Conservation (phyloP, 768 basidiomycete genomes). For the Steccherinum ochraceum region DNA sequence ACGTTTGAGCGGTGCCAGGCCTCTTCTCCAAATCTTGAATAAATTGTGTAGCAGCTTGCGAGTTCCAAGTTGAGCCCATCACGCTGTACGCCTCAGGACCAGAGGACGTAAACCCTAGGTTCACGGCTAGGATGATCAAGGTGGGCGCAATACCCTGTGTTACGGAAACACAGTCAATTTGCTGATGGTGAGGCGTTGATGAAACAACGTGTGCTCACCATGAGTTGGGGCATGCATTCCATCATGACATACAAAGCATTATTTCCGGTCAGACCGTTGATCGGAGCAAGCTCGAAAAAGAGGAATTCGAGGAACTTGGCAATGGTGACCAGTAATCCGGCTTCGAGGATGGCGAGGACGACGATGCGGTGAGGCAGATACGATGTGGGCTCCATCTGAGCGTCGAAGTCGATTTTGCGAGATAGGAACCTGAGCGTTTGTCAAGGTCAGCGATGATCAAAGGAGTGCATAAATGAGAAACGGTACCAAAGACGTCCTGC, state of each 20-base stretch:
- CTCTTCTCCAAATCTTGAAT: too few species aligned
- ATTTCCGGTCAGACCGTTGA: slow-evolving; percentile 1
- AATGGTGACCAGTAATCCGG: slow-evolving; percentile 7
- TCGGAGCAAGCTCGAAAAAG: slow-evolving; percentile 7
- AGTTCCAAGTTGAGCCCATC: too few species aligned
- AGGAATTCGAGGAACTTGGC: slow-evolving; percentile 11
- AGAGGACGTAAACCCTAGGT: not conserved
- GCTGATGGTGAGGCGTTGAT: too few species aligned
- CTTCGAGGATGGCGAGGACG: slow-evolving; percentile 10
- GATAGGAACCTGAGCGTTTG: not conserved
- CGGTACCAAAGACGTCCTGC: slow-evolving; percentile 9
- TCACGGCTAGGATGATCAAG: not conserved
- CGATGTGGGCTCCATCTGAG: not conserved
- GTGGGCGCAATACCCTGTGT: not conserved
- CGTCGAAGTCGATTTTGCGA: not conserved
- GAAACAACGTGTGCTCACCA: not conserved
- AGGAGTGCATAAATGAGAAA: not conserved
- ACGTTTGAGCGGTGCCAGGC: too few species aligned
- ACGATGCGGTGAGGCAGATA: slow-evolving; percentile 4
- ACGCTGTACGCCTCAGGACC: not conserved
- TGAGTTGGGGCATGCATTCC: slow-evolving; percentile 13
- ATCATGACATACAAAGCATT: slow-evolving; percentile 12
- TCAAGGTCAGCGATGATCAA: too few species aligned
- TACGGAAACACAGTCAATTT: too few species aligned
- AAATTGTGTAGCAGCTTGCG: too few species aligned